A percentile compares a stretch with the other conserved stretches of the same genome.
These are phyloP conservation scores for Backusella tarrabulga DNA, from an alignment of 192 early-diverging fungal species.

Conservation along the genomic window DNA sequence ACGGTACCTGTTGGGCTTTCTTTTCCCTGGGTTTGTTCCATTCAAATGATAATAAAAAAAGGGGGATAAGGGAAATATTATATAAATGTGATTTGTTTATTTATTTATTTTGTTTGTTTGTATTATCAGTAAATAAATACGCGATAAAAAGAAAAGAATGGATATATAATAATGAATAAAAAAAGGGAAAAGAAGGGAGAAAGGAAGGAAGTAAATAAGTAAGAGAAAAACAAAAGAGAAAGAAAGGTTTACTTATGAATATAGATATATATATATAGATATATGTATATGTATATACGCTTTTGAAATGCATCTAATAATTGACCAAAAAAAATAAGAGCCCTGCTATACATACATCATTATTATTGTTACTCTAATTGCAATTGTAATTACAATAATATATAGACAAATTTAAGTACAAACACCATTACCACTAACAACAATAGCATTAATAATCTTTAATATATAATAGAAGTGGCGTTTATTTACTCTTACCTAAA, in stretches of 20 bases:
- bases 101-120: not conserved
- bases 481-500: not conserved
- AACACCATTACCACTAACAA: not conserved
- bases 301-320: conserved; percentile 4
- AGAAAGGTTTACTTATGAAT: not conserved
- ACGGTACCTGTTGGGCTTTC: not conserved
- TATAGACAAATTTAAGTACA: not conserved
- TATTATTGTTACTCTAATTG: not conserved
- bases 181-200: not conserved
- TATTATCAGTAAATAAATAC: not conserved
- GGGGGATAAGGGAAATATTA: not conserved
- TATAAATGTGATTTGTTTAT: not conserved
- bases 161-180: not conserved
- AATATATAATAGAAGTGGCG: not conserved
- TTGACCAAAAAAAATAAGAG: not conserved
- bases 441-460: not conserved
- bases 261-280: not conserved
- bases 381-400: not conserved
- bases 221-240: not conserved
- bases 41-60: not conserved
- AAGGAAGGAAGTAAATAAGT: not conserved
- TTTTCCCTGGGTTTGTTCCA: not conserved
- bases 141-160: not conserved
- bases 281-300: not conserved
- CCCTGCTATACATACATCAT: not conserved